A percentile compares a stretch with the other conserved stretches of the same genome.
These are phyloP conservation scores for Suillus fuscotomentosus DNA, from an alignment of 768 basidiomycete genomes.

Conservation along the genomic window DNA sequence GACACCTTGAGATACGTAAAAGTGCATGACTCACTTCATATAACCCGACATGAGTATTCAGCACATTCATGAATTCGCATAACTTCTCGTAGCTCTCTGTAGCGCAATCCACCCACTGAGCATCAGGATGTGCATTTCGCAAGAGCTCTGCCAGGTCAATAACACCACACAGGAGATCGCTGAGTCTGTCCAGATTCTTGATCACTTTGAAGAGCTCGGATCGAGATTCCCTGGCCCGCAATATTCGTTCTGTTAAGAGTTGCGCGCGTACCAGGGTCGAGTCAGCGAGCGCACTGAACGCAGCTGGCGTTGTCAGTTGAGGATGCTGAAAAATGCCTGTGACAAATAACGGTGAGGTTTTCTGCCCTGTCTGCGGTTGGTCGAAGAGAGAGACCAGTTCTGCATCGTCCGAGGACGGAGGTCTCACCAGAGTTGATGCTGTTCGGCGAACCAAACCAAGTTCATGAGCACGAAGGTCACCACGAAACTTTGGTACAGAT, in stretches of 20 bases:
- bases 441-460: slow-evolving; percentile 19
- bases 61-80: slow-evolving; percentile 96
- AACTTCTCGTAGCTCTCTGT: slow-evolving; percentile 87
- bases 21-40: slow-evolving; percentile 65
- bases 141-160: slow-evolving; percentile 96
- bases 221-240: slow-evolving; percentile 68
- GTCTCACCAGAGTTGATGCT: slow-evolving; percentile 43
- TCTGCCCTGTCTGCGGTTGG: slow-evolving; percentile 43
- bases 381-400: slow-evolving; percentile 73
- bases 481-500: slow-evolving; percentile 38
- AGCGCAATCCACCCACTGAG: slow-evolving; percentile 76
- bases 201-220: slow-evolving; percentile 82
- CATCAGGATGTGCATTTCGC: slow-evolving; percentile 90
- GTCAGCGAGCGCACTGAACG: slow-evolving; percentile 70
- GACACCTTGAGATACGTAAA: background rate
- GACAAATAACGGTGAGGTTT: slow-evolving; percentile 42
- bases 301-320: slow-evolving; percentile 63
- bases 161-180: slow-evolving; percentile 93
- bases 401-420: slow-evolving; percentile 63
- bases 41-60: slow-evolving; percentile 91
- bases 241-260: slow-evolving; percentile 80
- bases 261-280: slow-evolving; percentile 80
- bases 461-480: slow-evolving; percentile 38
- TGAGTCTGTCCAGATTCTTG: slow-evolving; percentile 95
- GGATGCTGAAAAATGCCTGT: slow-evolving; percentile 88